A percentile compares a stretch with the other conserved stretches of the same genome.
These are phyloP conservation scores for Eucalyptus microcorys DNA, from an alignment of 345 rosid species.

Conservation along the genomic window DNA sequence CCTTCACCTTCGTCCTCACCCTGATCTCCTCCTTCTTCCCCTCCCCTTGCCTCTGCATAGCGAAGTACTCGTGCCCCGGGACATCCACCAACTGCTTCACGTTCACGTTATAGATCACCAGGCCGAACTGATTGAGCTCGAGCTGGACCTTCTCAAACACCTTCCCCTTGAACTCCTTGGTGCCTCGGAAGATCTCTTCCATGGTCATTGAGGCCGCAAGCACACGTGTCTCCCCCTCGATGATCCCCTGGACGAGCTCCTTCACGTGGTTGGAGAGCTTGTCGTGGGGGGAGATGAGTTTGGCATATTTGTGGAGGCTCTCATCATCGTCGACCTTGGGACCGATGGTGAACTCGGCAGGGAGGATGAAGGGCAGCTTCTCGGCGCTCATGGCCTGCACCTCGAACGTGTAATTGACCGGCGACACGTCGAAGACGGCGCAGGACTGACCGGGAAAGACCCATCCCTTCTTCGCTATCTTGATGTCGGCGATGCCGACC, in stretches of 20 bases:
- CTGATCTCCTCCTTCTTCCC: conserved; percentile 63
- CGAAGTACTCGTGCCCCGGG: conserved; percentile 70
- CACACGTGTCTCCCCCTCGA: conserved; percentile 83
- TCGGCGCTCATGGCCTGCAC: conserved; percentile 91
- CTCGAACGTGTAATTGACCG: conserved; percentile 72
- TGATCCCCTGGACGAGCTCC: conserved; percentile 73
- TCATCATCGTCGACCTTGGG: conserved; percentile 44
- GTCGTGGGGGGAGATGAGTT: conserved; percentile 58
- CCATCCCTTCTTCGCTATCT: conserved; percentile 64
- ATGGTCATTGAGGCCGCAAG: conserved; percentile 90
- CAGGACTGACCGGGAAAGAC: conserved; percentile 53
- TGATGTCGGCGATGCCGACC: conserved; percentile 36
- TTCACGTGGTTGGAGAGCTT: conserved; percentile 50
- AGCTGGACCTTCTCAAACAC: conserved; percentile 74
- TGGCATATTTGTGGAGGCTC: conserved; percentile 51
- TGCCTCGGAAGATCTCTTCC: conserved; percentile 71
- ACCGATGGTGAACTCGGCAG: conserved; percentile 69
- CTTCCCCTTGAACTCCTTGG: conserved; percentile 62
- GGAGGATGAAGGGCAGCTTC: conserved; percentile 76
- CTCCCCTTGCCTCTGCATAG: conserved; percentile 46
- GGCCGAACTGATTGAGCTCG: conserved; percentile 66
- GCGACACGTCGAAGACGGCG: conserved; percentile 52
- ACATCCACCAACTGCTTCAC: conserved; percentile 84
- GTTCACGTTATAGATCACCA: conserved; percentile 63
- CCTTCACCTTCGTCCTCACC: conserved; percentile 51